These are phyloP conservation scores for Bromus sterilis DNA, from an alignment of 176 grass and related monocot species.

Conservation along the genomic window DNA sequence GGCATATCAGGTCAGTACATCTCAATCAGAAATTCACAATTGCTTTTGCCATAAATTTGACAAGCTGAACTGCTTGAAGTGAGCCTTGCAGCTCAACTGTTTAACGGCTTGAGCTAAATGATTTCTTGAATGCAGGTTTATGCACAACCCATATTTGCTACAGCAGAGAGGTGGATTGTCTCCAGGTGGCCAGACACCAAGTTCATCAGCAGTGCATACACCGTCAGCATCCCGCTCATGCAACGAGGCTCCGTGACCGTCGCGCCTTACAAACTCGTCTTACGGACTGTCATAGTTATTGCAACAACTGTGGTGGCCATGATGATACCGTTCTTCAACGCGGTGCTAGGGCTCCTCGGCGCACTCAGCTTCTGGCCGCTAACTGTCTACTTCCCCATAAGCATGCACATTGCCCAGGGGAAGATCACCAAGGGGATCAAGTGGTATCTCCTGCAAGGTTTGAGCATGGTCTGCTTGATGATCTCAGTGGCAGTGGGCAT, in stretches of 20 bases:
- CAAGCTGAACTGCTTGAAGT: neutral
- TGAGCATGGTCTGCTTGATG: constrained; percentile 50
- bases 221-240: constrained; percentile 31
- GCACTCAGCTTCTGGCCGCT: constrained; percentile 88
- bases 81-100: neutral
- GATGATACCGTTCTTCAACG: constrained; percentile 86
- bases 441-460: constrained; percentile 52
- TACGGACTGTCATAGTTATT: constrained; percentile 40
- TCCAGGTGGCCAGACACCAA: constrained; percentile 59
- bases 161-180: constrained; percentile 34
- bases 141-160: constrained; percentile 64
- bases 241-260: constrained; percentile 35
- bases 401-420: constrained; percentile 66
- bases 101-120: neutral
- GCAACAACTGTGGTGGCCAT: constrained; percentile 60
- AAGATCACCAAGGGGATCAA: constrained; percentile 41
- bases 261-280: constrained; percentile 39
- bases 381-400: constrained; percentile 74
- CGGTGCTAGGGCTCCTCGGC: constrained; percentile 66
- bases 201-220: constrained; percentile 58
- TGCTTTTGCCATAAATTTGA: neutral
- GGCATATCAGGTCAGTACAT: constrained; percentile 64
- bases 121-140: constrained; percentile 37
- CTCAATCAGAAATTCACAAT: neutral
- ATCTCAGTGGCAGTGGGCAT: constrained; percentile 56